Base-by-base conservation (phyloP, 225 moss, liverwort and hornwort species). In the Takakia lepidozioides region DNA sequence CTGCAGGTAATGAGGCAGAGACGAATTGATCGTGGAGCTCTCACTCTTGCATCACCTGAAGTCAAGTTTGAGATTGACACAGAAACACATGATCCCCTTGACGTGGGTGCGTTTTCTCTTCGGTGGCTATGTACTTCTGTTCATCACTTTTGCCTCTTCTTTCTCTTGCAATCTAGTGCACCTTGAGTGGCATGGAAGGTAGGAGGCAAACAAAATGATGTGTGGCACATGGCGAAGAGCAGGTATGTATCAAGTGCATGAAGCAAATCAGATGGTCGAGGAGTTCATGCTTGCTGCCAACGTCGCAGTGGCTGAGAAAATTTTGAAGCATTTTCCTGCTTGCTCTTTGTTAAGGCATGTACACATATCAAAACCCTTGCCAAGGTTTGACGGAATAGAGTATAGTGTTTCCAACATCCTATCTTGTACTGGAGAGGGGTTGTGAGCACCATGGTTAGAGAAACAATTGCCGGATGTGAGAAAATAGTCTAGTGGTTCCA, bases 21-120 rank as follows among this genome's bases (percentile, higher is more conserved):
- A 29, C 87, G 98, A 11, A 91, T 91, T 69, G 85, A 91, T 46
- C 76, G 87, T 59, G 98, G 98, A 58, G 98, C 98, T 10, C 66
- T 98, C 29, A 98, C 98, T 26, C 74, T 98, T 19, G 90, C 98
- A 54, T 98, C 98, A 51, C 98, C 98, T 5, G 98, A 98, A 78
- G 98, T 98, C 62, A 98, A 98, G 72, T 98, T 98, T 67, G 90
- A 98, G 71, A 98, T 98, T 59, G 98, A 98, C 51, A 91, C 98
- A 5, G 98, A 98, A 66, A 98, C 98, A 19, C 98, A 98, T 74
- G 90, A 98, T 50, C 98, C 98, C 45, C 80, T 98, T 49, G 98
- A 98, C 64, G 98, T 98, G 35, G 93, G 93, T 88, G 55, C 49
- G 92, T 54, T 25, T 32, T 44, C 43, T 1, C 37, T 56, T 25